Percentiles rank a stretch among this genome's conserved stretches.
These are phyloP conservation scores for Gracilaria vermiculophylla DNA, from an alignment of 23 red algal species.

Conservation along the genomic window DNA sequence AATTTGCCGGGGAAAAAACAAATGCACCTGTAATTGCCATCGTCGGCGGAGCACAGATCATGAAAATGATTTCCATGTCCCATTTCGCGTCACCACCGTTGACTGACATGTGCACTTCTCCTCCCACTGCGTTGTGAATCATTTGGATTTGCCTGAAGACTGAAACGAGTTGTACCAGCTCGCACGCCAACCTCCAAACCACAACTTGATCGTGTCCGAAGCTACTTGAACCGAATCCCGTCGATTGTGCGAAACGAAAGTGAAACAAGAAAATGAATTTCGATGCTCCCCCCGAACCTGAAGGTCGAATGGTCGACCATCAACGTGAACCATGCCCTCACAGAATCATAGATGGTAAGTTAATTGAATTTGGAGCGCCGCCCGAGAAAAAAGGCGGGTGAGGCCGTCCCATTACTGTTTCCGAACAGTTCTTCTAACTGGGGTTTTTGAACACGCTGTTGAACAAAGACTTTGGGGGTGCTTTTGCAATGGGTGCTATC, in stretches of 20 bases:
- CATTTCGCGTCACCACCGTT: too few species aligned
- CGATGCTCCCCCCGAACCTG: conserved; percentile 20
- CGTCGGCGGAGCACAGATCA: too few species aligned
- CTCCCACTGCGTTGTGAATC: too few species aligned
- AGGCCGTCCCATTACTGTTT: too few species aligned
- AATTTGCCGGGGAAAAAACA: too few species aligned
- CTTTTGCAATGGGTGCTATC: conserved; percentile 94
- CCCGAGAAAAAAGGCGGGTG: too few species aligned
- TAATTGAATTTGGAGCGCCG: neutral
- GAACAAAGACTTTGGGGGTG: conserved; percentile 88
- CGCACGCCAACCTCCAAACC: neutral
- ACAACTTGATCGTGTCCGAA: neutral
- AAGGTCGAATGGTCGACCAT: conserved; percentile 76
- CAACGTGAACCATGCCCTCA: conserved; percentile 96
- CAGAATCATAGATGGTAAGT: conserved; percentile 96
- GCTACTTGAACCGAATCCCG: neutral
- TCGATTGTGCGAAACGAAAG: neutral
- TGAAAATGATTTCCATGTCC: too few species aligned
- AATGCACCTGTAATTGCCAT: too few species aligned
- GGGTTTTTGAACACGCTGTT: neutral
- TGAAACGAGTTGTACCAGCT: neutral
- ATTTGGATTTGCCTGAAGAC: too few species aligned
- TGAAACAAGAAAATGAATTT: conserved; percentile 44
- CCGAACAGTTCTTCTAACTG: neutral
- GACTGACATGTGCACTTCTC: too few species aligned